Conservation (phyloP, 163 green algal genomes). For the Chloromonas sp. region DNA sequence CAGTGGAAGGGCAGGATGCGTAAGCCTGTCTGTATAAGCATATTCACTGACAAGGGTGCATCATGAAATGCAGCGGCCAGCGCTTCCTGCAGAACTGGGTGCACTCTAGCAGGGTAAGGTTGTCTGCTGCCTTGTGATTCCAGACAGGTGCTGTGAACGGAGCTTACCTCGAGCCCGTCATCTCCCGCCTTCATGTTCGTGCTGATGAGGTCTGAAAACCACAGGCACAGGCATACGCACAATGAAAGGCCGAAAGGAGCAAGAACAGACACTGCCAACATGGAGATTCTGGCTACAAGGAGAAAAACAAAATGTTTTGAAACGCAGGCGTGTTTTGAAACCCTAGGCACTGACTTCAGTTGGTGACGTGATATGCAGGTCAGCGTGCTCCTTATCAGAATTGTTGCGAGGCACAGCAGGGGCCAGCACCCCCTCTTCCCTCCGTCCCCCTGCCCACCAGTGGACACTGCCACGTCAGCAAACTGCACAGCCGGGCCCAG, state of each 20-base stretch:
- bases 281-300: background rate
- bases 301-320: background rate
- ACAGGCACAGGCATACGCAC: background rate
- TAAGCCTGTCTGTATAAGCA: too few relatives aligned
- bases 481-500: conserved; percentile 11
- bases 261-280: background rate
- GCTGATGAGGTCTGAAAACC: conserved; percentile 29
- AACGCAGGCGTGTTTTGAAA: background rate
- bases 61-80: too few relatives aligned
- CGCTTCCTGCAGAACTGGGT: background rate
- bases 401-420: background rate
- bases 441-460: conserved; percentile 11
- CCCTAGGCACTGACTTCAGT: background rate
- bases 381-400: background rate
- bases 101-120: background rate
- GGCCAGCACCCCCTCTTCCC: background rate
- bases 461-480: conserved; percentile 27
- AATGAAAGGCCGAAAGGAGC: background rate
- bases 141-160: background rate
- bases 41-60: too few relatives aligned
- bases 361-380: background rate
- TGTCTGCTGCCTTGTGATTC: background rate
- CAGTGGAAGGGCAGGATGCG: too few relatives aligned
- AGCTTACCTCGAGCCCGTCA: conserved; percentile 27
- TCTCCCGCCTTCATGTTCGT: conserved; percentile 21